phyloP scores from a whole-genome alignment of 192 early-diverging fungal genomes.

The Coemansia erecta region DNA sequence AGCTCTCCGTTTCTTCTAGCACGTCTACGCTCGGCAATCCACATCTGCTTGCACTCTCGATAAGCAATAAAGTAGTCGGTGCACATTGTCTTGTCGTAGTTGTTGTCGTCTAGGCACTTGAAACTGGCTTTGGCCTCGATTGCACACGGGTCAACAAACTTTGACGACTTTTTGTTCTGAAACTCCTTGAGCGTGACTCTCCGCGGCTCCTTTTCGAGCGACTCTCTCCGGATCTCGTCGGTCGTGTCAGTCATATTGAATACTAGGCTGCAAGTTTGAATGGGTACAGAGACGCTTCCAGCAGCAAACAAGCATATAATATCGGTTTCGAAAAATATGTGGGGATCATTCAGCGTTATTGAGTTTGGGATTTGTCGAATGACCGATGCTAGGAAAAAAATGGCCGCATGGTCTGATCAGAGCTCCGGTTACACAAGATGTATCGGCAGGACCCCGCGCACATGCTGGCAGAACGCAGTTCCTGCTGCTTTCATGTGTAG shows the following conservation, averaged over 20 bases:
- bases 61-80: slow-evolving; percentile 37
- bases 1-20: slow-evolving; percentile 16
- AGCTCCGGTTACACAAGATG: too few relatives aligned
- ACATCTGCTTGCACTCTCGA: slow-evolving; percentile 48
- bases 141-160: slow-evolving; percentile 49
- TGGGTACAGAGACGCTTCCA: background rate
- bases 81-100: slow-evolving; percentile 41
- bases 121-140: slow-evolving; percentile 45
- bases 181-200: slow-evolving; percentile 42
- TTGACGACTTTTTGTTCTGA: slow-evolving; percentile 43
- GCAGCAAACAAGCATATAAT: too few relatives aligned
- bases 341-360: too few relatives aligned
- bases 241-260: slow-evolving; percentile 22
- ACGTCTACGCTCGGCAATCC: slow-evolving; percentile 36
- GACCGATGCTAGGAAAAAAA: too few relatives aligned
- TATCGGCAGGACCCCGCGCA: too few relatives aligned
- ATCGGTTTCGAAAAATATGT: too few relatives aligned
- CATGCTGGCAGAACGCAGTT: too few relatives aligned
- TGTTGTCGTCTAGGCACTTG: slow-evolving; percentile 47
- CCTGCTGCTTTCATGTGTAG: too few relatives aligned
- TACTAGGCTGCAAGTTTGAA: background rate
- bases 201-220: slow-evolving; percentile 21
- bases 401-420: too few relatives aligned
- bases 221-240: slow-evolving; percentile 26
- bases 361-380: too few relatives aligned